A percentile compares a stretch with the other conserved stretches of the same genome.
These are phyloP conservation scores for Ustilago hordei DNA, from an alignment of 1,284 basidiomycete species.

Conservation along the genomic window DNA sequence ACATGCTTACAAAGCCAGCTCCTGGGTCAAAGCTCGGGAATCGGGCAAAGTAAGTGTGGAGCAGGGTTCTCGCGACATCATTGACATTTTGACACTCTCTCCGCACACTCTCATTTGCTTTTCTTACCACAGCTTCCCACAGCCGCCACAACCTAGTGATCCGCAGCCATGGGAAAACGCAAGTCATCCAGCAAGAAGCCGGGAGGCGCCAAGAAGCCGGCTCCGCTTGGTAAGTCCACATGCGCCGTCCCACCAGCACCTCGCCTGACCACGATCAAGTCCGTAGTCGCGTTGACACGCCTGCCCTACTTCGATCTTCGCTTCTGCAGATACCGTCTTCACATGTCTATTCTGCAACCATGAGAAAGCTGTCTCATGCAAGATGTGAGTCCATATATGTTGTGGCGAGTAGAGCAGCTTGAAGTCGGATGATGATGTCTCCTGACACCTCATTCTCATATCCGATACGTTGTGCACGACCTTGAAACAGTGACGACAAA, in stretches of 20 bases:
- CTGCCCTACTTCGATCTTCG: not conserved
- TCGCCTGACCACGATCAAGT: no score
- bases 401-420: not conserved
- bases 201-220: conserved; percentile 52
- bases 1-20: conserved; percentile 7
- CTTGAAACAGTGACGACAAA: conserved; percentile 66
- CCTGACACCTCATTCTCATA: not conserved
- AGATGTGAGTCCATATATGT: conserved; percentile 75
- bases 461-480: no score
- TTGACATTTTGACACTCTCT: conserved; percentile 2
- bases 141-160: not conserved
- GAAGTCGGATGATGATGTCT: not conserved
- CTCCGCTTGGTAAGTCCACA: conserved; percentile 56
- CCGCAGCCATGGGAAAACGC: conserved; percentile 56
- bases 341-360: conserved; percentile 85
- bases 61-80: conserved; percentile 22
- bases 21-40: not conserved
- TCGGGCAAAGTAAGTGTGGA: conserved; percentile 16
- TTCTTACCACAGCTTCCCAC: not conserved
- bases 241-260: not conserved
- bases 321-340: conserved; percentile 68
- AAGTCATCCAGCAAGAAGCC: conserved; percentile 61
- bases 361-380: conserved; percentile 86
- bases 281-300: conserved; percentile 1
- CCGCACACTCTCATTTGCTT: not conserved